phyloP scores from a whole-genome alignment of 352 stramenopile species.

The Saprolegnia diclina region DNA sequence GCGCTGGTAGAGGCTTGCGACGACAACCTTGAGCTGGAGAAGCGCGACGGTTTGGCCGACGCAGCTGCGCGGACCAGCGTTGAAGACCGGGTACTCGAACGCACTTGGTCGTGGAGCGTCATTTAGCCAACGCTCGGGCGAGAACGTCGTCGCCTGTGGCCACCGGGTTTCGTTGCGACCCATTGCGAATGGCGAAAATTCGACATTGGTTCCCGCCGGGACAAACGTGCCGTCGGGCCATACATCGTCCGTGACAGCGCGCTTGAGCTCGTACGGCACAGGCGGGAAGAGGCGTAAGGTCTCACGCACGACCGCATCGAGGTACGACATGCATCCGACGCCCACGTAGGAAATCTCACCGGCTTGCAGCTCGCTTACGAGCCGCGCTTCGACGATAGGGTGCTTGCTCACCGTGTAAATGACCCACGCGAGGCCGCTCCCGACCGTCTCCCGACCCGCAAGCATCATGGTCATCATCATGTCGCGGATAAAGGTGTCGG shows the following conservation, averaged over 20 bases:
- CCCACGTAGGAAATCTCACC: background rate
- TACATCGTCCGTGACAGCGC: background rate
- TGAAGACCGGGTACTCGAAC: background rate
- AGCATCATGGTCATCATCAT: conserved; percentile 9
- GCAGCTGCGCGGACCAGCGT: background rate
- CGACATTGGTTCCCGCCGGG: background rate
- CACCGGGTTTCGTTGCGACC: background rate
- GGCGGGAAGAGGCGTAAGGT: background rate
- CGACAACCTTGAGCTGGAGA: background rate
- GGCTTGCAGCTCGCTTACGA: background rate
- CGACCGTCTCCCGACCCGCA: background rate
- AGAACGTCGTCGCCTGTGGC: background rate
- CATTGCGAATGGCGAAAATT: background rate
- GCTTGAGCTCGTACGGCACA: background rate
- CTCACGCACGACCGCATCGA: background rate
- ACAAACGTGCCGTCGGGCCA: background rate
- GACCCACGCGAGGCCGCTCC: background rate
- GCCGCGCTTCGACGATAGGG: background rate
- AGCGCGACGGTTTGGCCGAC: background rate
- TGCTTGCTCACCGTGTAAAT: background rate
- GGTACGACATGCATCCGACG: background rate
- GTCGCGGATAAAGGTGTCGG: background rate
- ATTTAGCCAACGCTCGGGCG: background rate
- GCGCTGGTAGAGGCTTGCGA: background rate
- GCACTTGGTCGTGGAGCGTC: background rate